These are phyloP conservation scores for Baorangia bicolor DNA, from an alignment of 768 basidiomycete species.

Conservation along the genomic window DNA sequence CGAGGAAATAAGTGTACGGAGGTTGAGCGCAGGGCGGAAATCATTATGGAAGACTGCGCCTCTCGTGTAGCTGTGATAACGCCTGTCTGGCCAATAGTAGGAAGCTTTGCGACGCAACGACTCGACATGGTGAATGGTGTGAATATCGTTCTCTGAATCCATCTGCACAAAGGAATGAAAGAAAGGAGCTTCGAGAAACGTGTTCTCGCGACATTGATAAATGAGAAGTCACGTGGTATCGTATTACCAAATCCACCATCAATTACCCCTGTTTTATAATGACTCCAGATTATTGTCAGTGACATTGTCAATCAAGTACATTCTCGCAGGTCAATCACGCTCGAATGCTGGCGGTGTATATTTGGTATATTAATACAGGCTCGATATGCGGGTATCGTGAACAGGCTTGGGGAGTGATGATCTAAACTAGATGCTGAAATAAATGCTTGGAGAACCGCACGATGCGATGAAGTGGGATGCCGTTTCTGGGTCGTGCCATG, in stretches of 20 bases:
- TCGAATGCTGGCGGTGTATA: background rate
- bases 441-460: constrained; percentile 18
- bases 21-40: constrained; percentile 33
- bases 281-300: background rate
- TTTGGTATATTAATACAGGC: constrained; percentile 30
- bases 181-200: constrained; percentile 4
- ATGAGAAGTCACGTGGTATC: constrained; percentile 12
- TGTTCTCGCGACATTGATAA: constrained; percentile 1
- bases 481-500: constrained; percentile 6
- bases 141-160: constrained; percentile 5
- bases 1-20: constrained; percentile 24
- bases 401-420: constrained; percentile 17
- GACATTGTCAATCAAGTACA: too few species aligned
- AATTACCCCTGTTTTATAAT: background rate
- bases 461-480: constrained; percentile 1
- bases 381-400: constrained; percentile 28
- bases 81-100: constrained; percentile 26
- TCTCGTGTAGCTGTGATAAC: constrained; percentile 8
- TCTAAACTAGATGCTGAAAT: constrained; percentile 30
- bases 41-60: background rate
- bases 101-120: constrained; percentile 25
- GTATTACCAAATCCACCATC: background rate
- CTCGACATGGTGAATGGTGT: constrained; percentile 27
- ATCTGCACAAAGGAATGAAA: background rate
- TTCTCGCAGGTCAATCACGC: background rate